Percentiles rank a stretch among this genome's conserved stretches.
Conservation (phyloP, 495 filamentous ascomycete species). For the Tetracladium setigerum region DNA sequence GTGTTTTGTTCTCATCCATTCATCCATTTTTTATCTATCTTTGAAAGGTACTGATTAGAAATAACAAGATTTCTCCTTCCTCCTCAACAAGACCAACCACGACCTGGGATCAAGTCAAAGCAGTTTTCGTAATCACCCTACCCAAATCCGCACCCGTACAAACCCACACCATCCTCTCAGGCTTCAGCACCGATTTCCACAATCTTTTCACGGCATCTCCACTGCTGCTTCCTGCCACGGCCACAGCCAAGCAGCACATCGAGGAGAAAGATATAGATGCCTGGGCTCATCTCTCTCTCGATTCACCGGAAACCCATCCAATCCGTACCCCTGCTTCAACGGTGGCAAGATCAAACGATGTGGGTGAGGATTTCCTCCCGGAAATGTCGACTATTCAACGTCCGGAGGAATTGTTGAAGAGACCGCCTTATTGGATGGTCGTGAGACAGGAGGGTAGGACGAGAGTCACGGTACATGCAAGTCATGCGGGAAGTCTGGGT, state of each 20-base stretch:
- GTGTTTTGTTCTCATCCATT: no score
- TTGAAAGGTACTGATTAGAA: no score
- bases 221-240: neutral
- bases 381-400: constrained; percentile 7
- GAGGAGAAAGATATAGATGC: constrained; percentile 6
- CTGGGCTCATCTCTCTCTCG: constrained; percentile 12
- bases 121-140: constrained; percentile 6
- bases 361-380: constrained; percentile 6
- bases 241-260: neutral
- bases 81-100: constrained; percentile 5
- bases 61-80: constrained; percentile 6
- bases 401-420: constrained; percentile 10
- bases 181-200: constrained; percentile 9
- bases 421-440: constrained; percentile 15
- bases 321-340: neutral
- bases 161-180: neutral
- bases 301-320: constrained; percentile 1
- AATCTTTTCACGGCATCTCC: constrained; percentile 9
- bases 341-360: neutral
- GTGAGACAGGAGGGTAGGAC: constrained; percentile 7
- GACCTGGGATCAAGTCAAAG: constrained; percentile 9
- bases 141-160: neutral
- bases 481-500: constrained; percentile 9
- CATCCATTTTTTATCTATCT: no score
- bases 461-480: constrained; percentile 8